A percentile compares a stretch with the other conserved stretches of the same genome.
phyloP scores from a whole-genome alignment of 495 filamentous ascomycete species.

The Penicillium argentinense region DNA sequence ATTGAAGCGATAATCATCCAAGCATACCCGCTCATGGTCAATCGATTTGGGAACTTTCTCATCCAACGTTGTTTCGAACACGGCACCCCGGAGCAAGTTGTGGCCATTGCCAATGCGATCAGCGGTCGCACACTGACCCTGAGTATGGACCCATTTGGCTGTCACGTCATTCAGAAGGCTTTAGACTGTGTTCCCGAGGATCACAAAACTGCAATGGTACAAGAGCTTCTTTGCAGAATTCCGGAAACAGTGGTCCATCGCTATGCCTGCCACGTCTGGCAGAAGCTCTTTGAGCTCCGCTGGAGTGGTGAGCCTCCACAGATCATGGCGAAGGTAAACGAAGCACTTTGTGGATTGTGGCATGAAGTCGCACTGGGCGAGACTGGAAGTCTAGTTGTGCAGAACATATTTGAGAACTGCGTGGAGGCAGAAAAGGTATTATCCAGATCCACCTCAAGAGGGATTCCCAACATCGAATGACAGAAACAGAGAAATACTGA shows the following conservation, averaged over 20 bases:
- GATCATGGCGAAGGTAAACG: slow-evolving; percentile 98
- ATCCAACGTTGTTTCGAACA: slow-evolving; percentile 99
- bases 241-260: slow-evolving; percentile 98
- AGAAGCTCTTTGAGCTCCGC: slow-evolving; percentile 97
- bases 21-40: slow-evolving; percentile 95
- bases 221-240: slow-evolving; percentile 90
- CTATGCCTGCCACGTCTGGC: slow-evolving; percentile 99
- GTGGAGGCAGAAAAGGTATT: slow-evolving; percentile 96
- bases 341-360: slow-evolving; percentile 95
- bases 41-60: slow-evolving; percentile 94
- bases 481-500: slow-evolving; percentile 34
- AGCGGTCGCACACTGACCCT: slow-evolving; percentile 90
- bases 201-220: slow-evolving; percentile 97
- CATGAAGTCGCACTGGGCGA: slow-evolving; percentile 96
- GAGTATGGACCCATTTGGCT: slow-evolving; percentile 98
- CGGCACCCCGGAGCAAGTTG: slow-evolving; percentile 89
- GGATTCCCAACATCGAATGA: too few species aligned
- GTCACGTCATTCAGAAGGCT: slow-evolving; percentile 97
- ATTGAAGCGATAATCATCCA: slow-evolving; percentile 95
- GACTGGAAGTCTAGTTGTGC: slow-evolving; percentile 95
- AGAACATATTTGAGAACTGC: slow-evolving; percentile 99
- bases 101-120: slow-evolving; percentile 93
- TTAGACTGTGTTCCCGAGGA: slow-evolving; percentile 97
- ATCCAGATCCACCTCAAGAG: not conserved
- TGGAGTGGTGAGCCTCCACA: slow-evolving; percentile 94